Evolutionary conservation across 2,329 filamentous ascomycete species (phyloP), one percentile per base, ranked within the genome.

Genomic region (Nemania diffusa): DNA sequence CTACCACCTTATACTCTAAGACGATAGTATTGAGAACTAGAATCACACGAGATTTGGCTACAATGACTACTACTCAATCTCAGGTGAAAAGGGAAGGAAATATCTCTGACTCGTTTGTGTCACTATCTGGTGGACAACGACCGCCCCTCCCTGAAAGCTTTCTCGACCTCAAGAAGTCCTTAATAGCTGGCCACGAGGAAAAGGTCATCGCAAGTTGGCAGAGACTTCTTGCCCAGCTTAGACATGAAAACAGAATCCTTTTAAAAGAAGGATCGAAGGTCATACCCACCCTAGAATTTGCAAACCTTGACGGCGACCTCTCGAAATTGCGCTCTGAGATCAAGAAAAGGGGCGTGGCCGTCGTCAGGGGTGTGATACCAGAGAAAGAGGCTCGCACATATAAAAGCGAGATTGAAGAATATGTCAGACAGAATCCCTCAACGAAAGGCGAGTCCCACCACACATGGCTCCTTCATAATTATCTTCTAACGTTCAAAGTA

Each of bases 291-390:
- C 74, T 90, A 3, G 78, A 84, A 1, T 90, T 84, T 65, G 69
- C 74, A 0, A 74, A 82, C 6, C 75, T 88, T 0, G 78, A 84
- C 0, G 75, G 74, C 0, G 82, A 82, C 2, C 71, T 84, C 2
- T 61, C 68, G 7, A 67, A 57, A 0, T 57, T 81, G 8, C 78
- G 77, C 42, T 81, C 79, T 1, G 88, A 89, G 68, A 84, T 92
- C 34, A 79, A 81, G 66, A 87, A 88, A 71, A 83, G 89, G 1
- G 91, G 90, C 8, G 86, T 84, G 0, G 86, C 87, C 0, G 87
- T 94, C 1, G 82, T 94, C 24, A 84, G 87, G 50, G 88, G 88
- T 13, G 91, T 93, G 3, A 78, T 94, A 15, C 85, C 89, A 0
- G 85, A 88, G 71, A 78, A 81, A 1, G 86, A 91, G 75, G 91